phyloP scores from a whole-genome alignment of 2,329 filamentous ascomycete species.

The Lasiodiplodia sp. region DNA sequence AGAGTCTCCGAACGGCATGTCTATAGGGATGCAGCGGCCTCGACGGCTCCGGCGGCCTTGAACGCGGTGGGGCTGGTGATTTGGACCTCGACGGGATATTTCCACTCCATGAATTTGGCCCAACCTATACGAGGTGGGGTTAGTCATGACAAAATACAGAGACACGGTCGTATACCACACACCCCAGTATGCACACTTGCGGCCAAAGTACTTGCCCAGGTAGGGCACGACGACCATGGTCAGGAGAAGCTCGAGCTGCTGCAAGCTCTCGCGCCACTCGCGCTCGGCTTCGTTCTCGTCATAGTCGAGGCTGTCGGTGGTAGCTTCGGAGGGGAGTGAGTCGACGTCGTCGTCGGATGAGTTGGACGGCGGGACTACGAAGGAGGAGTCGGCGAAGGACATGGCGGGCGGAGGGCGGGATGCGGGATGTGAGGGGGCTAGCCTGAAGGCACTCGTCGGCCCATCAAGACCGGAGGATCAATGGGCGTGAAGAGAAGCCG shows the following conservation, averaged over 20 bases:
- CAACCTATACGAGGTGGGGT: slow-evolving; percentile 68
- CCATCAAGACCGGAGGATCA: slow-evolving; percentile 10
- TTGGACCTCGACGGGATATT: slow-evolving; percentile 79
- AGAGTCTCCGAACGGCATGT: neutral
- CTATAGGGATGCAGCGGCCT: slow-evolving; percentile 55
- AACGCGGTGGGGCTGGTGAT: slow-evolving; percentile 56
- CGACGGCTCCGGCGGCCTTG: slow-evolving; percentile 55
- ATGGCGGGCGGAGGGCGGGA: slow-evolving; percentile 35
- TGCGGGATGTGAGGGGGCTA: neutral
- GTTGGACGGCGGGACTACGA: slow-evolving; percentile 42
- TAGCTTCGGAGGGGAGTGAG: slow-evolving; percentile 60
- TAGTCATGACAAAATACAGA: slow-evolving; percentile 33
- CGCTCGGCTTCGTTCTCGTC: slow-evolving; percentile 78
- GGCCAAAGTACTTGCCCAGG: slow-evolving; percentile 90
- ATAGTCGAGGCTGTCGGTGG: slow-evolving; percentile 59
- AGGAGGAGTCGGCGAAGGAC: slow-evolving; percentile 48
- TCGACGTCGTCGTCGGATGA: slow-evolving; percentile 54
- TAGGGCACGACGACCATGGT: slow-evolving; percentile 96
- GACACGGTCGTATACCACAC: slow-evolving; percentile 48
- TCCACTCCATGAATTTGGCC: slow-evolving; percentile 94
- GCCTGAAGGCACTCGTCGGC: neutral
- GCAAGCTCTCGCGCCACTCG: slow-evolving; percentile 93
- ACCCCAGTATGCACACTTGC: slow-evolving; percentile 98
- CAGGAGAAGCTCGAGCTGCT: slow-evolving; percentile 90
- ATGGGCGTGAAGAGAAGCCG: neutral